Percentiles rank a stretch among this genome's conserved stretches.
These are phyloP conservation scores for Sordaria brevicollis DNA, from an alignment of 495 filamentous ascomycete species.

Conservation along the genomic window DNA sequence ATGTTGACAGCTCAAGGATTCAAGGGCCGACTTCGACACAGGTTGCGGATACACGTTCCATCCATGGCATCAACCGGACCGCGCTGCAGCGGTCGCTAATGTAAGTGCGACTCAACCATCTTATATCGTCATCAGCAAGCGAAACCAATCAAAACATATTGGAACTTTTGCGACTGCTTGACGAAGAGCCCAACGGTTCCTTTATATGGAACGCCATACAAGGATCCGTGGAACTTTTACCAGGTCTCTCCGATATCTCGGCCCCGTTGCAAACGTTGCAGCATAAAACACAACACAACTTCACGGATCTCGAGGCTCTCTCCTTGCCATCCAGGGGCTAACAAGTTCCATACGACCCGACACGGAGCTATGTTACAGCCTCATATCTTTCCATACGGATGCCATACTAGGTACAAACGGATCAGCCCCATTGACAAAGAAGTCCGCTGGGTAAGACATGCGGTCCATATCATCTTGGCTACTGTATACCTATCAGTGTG, in stretches of 20 bases:
- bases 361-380: neutral
- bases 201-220: neutral
- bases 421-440: too few species aligned
- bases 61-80: neutral
- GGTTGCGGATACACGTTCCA: neutral
- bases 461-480: too few species aligned
- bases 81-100: neutral
- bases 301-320: neutral
- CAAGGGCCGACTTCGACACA: neutral
- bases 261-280: neutral
- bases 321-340: neutral
- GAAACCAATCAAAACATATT: neutral
- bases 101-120: neutral
- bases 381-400: too few species aligned
- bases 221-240: neutral
- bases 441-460: too few species aligned
- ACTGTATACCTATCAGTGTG: too few species aligned
- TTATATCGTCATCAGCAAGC: neutral
- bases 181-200: neutral
- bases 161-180: neutral
- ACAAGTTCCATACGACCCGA: neutral
- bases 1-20: neutral
- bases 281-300: neutral
- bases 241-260: neutral
- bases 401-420: too few species aligned